A percentile compares a stretch with the other conserved stretches of the same genome.
These are phyloP conservation scores for Vitis rupestris DNA, from an alignment of 164 flowering plant species.

Conservation along the genomic window DNA sequence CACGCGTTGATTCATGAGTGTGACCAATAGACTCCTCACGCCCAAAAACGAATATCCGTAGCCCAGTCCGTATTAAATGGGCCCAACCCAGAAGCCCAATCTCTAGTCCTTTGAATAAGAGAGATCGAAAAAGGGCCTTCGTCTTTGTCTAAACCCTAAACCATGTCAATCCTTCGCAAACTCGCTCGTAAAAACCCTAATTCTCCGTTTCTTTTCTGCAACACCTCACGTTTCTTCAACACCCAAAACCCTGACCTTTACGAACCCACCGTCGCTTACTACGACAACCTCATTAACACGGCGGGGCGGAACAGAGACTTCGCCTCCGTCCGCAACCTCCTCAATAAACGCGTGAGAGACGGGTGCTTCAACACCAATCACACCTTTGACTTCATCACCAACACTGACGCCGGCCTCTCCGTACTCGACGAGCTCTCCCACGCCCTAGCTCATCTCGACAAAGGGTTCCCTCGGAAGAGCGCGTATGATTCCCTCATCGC, in stretches of 20 bases:
- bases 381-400: conserved; percentile 61
- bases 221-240: conserved; percentile 19
- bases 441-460: conserved; percentile 37
- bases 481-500: conserved; percentile 50
- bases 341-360: conserved; percentile 43
- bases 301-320: conserved; percentile 54
- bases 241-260: conserved; percentile 15
- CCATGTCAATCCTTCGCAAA: conserved; percentile 33
- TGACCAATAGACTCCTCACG: no score
- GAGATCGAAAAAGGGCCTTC: not conserved
- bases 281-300: conserved; percentile 42
- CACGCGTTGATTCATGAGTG: no score
- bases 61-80: no score
- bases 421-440: conserved; percentile 29
- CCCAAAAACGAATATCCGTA: no score
- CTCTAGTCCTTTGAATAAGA: no score
- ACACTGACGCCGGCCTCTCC: conserved; percentile 17
- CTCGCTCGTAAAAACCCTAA: conserved; percentile 3
- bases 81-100: no score
- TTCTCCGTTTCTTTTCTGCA: conserved; percentile 6
- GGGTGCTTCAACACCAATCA: conserved; percentile 49
- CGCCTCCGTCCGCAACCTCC: conserved; percentile 36
- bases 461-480: conserved; percentile 36
- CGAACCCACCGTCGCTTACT: conserved; percentile 40
- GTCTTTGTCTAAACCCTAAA: conserved; percentile 3